phyloP scores from a whole-genome alignment of 1,284 basidiomycete genomes.

The Rhodotorula sp. region DNA sequence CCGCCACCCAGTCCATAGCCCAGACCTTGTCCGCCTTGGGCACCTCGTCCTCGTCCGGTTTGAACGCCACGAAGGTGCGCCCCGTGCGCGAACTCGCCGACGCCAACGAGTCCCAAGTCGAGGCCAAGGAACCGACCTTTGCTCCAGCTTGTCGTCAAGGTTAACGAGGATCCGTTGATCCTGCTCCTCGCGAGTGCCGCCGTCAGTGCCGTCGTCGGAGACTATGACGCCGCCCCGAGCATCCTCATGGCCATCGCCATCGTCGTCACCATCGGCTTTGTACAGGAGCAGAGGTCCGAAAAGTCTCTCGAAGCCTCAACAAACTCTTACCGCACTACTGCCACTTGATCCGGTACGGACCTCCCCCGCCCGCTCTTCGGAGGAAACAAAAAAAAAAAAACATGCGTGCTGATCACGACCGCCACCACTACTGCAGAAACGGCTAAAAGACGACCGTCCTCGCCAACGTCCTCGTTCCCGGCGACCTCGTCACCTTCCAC shows the following conservation, averaged over 20 bases:
- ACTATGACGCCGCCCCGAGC: constrained; percentile 88
- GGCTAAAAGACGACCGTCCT: constrained; percentile 72
- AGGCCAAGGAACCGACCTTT: constrained; percentile 71
- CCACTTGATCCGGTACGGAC: constrained; percentile 72
- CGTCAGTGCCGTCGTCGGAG: constrained; percentile 85
- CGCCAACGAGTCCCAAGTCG: constrained; percentile 92
- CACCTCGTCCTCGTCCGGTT: constrained; percentile 53
- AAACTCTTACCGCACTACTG: constrained; percentile 96
- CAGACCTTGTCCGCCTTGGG: constrained; percentile 30
- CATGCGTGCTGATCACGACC: not conserved
- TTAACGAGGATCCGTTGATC: constrained; percentile 91
- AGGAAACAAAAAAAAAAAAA: no score
- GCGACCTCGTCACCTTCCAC: constrained; percentile 85
- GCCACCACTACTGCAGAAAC: constrained; percentile 55
- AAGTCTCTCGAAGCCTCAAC: constrained; percentile 92
- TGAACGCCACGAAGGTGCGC: constrained; percentile 64
- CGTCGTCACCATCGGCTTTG: constrained; percentile 90
- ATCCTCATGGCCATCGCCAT: constrained; percentile 92
- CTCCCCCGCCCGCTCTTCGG: not conserved
- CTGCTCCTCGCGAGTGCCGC: constrained; percentile 80
- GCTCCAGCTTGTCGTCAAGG: constrained; percentile 88
- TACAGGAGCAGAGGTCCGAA: constrained; percentile 92
- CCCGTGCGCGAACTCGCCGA: constrained; percentile 69
- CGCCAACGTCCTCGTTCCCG: constrained; percentile 91
- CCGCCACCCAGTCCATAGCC: constrained; percentile 30